Evolutionary conservation across 768 basidiomycete species (phyloP), one percentile per base, ranked within the genome.

Genomic region (Naganishia vishniacii): DNA sequence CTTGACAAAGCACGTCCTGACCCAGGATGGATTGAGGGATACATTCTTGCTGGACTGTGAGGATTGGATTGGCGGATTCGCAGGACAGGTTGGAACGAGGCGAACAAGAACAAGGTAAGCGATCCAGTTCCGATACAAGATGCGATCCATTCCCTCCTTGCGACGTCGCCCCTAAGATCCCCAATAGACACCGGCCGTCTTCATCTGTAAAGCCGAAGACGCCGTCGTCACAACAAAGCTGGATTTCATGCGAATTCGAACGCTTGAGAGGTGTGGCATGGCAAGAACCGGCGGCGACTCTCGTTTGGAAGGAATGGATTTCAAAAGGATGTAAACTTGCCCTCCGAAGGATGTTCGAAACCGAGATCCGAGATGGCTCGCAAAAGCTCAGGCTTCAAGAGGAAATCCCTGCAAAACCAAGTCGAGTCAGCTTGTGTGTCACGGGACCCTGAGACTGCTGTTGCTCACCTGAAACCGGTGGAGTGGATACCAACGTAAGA

Each of bases 311-410:
- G 32, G 42, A 25, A 65, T 37, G 26, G 46, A 47, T 26, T 31
- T 42, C 37, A 65, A 34, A 42, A 31, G 32, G 42, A 23, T 32
- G 20, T 13, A 9, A 56, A 73, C 81, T 62, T 70, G 95, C 95
- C 95, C 84, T 99, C 95, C 56, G 94, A 98, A 61, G 95, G 95
- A 80, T 99, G 95, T 79, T 99, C 95, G 74, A 99, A 99, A 78
- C 95, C 95, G n/a, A 99, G 82, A 74, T 99, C 95, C 79, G 90
- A 92, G 78, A 99, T 99, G 53, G 95, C 93, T 65, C 95, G 88
- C 72, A 98, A 83, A 66, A 99, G 79, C 77, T 98, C 95, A 41
- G 95, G 91, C 81, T 98, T 99, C 79, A 98, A 81, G 77, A 99
- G 81, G 82, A 99, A 99, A 78, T 99, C 95, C 78, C 92, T 95